Base-by-base conservation (phyloP, 768 basidiomycete genomes). In the Pisolithus marmoratus region DNA sequence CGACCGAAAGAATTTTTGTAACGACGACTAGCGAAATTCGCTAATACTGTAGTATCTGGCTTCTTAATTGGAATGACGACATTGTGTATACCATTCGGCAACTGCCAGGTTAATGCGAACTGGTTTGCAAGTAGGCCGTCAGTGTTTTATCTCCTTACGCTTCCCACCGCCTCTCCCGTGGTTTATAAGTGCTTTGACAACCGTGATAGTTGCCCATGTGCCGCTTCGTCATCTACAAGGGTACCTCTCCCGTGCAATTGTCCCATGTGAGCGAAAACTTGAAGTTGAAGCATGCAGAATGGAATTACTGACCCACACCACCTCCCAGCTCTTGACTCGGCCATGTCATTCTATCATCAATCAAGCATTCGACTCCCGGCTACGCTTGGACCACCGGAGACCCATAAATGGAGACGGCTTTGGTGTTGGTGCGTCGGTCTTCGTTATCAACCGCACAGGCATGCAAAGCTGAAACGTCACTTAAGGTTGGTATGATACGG, bases 351-450 rank as follows among this genome's bases (percentile, higher is more conserved):
- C 90, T 3, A 96, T 97, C 72, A 96, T 94, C 67, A 95, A 95
- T 67, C 93, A 96, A 72, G 93, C 95, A 0, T 94, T 93, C 62
- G 95, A 97, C 71, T 94, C 92, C 20, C 80, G 94, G 8, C 75
- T 99, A 29, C 82, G 95, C 19, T 67, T 92, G 48, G 90, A 93
- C 62, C 77, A 73, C 57, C 76, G 90, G 51, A 70, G 90, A 54
- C 91, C 90, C n/a, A 91, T 93, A 70, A 93, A 93, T 58, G 90
- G 91, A 8, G 94, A 97, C 66, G 95, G 95, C 0, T 98, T 98
- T 66, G 95, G 95, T 26, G 92, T 98, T 17, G 90, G 90, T 90
- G 58, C 53, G 85, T 71, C 59, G 41, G 5, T 43, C 17, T 27
- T 36, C 31, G 14, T 22, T 20, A 20, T 12, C 20, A 37, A 22